These are phyloP conservation scores for Chlamydomonas sp. DNA, from an alignment of 139 green algal genomes.

Conservation along the genomic window DNA sequence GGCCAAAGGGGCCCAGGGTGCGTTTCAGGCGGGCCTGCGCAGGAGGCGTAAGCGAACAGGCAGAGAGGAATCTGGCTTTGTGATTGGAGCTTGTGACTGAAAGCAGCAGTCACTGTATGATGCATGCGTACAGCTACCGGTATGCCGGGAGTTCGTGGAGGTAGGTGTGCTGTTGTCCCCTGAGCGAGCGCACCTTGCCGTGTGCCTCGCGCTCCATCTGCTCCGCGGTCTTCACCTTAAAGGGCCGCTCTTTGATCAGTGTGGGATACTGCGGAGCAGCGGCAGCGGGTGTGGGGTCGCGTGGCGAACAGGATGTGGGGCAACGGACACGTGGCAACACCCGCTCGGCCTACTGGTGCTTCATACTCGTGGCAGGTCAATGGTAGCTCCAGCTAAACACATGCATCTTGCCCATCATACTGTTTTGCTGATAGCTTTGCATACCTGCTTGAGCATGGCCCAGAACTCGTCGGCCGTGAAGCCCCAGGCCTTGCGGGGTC, in stretches of 20 bases:
- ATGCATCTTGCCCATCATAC: not conserved
- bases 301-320: not conserved
- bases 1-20: not conserved
- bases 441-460: not conserved
- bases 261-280: conserved; percentile 8
- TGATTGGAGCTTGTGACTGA: no score
- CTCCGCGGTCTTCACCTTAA: conserved; percentile 7
- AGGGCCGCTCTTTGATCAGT: not conserved
- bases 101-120: not conserved
- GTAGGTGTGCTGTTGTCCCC: no score
- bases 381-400: not conserved
- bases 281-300: no score
- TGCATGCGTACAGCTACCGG: no score
- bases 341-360: not conserved
- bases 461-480: conserved; percentile 1
- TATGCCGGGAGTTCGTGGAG: no score
- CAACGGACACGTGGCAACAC: not conserved
- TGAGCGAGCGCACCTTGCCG: not conserved
- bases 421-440: no score
- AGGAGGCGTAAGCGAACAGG: no score
- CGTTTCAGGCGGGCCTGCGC: conserved; percentile 4
- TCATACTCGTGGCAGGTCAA: not conserved
- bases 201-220: conserved; percentile 22
- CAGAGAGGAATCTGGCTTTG: not conserved
- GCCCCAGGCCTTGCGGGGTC: not conserved